Base-by-base conservation (phyloP, 768 basidiomycete genomes). In the Leccinum olivaceopallidum region DNA sequence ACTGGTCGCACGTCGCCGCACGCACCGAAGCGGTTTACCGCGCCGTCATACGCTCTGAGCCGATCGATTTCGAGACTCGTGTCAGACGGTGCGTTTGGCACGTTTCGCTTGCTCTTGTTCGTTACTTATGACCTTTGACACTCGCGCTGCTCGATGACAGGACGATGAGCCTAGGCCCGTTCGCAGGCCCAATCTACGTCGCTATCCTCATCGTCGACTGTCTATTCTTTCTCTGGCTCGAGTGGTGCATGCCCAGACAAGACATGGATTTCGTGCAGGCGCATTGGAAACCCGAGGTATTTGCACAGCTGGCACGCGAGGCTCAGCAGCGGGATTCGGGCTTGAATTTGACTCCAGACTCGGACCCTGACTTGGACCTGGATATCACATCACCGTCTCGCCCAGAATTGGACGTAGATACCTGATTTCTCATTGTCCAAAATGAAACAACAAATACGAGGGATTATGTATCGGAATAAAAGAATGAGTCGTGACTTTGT, bases 161-260 rank as follows among this genome's bases (percentile, higher is more conserved):
- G 68, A 96, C 91, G 36, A 85, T 92, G 81, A 79, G 81, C 54
- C 77, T 92, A 8, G 97, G 91, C 0, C 83, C 82, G 0, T 87
- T 93, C 51, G 92, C 87, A 9, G 97, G 97, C 0, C 85, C 85
- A 2, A 97, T 98, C 49, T 90, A 94, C 67, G 87, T 90, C 9
- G 85, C 89, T 64, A 98, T 98, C 44, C 76, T 97, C 47, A 79
- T 95, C 30, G 92, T 98, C 1, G 89, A 95, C 67, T 94, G 93
- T 69, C 73, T 96, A 8, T 96, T 97, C 74, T 94, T 93, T 71
- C 68, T 86, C 65, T 78, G 92, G 53, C 79, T 99, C 4, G 94
- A 97, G 67, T 91, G 85, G 87, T 87, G 86, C 79, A 82, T 86
- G 70, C 96, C 96, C 0, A 77, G 88, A 51, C 84, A 88, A 22